A percentile compares a stretch with the other conserved stretches of the same genome.
Conservation (phyloP, 768 basidiomycete genomes). For the Rhodotorula paludigena region DNA sequence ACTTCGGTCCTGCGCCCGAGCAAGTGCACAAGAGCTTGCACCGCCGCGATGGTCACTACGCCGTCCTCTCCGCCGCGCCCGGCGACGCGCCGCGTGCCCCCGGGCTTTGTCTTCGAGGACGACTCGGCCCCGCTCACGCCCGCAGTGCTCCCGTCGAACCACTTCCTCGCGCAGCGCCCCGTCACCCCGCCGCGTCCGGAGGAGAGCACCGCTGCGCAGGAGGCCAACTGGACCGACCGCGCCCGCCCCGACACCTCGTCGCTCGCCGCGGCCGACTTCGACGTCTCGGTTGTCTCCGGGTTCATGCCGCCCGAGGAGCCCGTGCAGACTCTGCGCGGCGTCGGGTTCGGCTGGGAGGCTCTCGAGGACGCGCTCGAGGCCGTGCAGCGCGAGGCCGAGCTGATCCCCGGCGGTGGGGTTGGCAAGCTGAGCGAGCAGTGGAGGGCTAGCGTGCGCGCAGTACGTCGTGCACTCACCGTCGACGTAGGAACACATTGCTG, state of each 20-base stretch:
- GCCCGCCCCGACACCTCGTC: conserved; percentile 56
- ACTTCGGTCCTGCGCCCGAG: too few relatives aligned
- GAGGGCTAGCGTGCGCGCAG: conserved; percentile 61
- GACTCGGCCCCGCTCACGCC: not conserved
- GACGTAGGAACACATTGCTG: not conserved
- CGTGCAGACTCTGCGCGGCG: conserved; percentile 63
- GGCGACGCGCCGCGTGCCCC: not conserved
- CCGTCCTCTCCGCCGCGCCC: not conserved
- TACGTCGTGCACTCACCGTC: conserved; percentile 49
- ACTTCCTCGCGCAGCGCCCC: conserved; percentile 41
- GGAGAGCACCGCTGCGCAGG: conserved; percentile 2
- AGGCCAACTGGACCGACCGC: conserved; percentile 2
- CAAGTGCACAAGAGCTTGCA: too few relatives aligned
- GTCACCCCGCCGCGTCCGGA: conserved; percentile 18
- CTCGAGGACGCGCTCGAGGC: conserved; percentile 44
- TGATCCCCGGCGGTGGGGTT: conserved; percentile 53
- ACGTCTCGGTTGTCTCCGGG: conserved; percentile 82
- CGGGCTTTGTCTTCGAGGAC: conserved; percentile 2
- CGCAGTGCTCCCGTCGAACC: conserved; percentile 35
- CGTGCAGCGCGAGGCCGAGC: conserved; percentile 60
- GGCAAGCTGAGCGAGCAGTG: conserved; percentile 60
- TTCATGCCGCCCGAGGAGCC: conserved; percentile 82
- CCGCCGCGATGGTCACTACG: not conserved
- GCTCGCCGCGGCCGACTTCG: conserved; percentile 78
- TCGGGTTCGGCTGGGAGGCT: conserved; percentile 46